Base-by-base conservation (phyloP, 2,329 filamentous ascomycete species). In the Ascosphaera pollenicola region DNA sequence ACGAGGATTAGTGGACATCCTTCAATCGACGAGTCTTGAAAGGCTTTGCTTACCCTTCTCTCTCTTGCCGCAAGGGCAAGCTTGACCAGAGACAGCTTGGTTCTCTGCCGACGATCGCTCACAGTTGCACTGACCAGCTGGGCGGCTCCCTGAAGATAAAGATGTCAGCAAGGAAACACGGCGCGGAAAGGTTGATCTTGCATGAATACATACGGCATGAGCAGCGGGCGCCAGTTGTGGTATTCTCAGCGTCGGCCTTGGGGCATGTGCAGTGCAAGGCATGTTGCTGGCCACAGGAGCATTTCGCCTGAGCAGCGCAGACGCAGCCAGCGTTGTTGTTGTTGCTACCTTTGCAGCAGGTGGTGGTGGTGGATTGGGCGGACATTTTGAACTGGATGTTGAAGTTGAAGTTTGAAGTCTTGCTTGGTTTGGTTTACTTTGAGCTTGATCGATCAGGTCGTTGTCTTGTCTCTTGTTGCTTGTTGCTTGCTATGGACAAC, bases 281-380 rank as follows among this genome's bases (percentile, higher is more conserved):
- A 3, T 75, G 72, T 55, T 89, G 70, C 65, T 93, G 75, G 54
- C 87, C 87, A 57, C 87, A 95, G 13, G 82, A 91, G 72, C 84
- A 93, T 44, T 60, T 72, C 44, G 70, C 69, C 49, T 73, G 67
- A 40, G 64, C 59, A 31, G 68, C 66, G 49, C 68, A 72, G 47
- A 67, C 65, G 49, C 71, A 75, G 50, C 62, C 57, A 49, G 61
- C 62, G 46, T 63, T 51, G 49, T 66, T 62, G 48, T 24, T 24
- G 21, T 66, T 62, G 48, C 10, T 24, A 10, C 5, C 21, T 10
- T 46, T 31, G 38, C 40, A 41, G 35, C 17, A 38, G 24, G 15
- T 32, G 40, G 36, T 15, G 17, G 39, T 11, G 13, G 39, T 37
- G 16, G 39, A 31, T 8, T 38, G 13, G 35, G 16, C 39, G 39